Evolutionary conservation across 805 yeast genomes (phyloP), one percentile per base, ranked within the genome.

Genomic region (Pichia scutulata): DNA sequence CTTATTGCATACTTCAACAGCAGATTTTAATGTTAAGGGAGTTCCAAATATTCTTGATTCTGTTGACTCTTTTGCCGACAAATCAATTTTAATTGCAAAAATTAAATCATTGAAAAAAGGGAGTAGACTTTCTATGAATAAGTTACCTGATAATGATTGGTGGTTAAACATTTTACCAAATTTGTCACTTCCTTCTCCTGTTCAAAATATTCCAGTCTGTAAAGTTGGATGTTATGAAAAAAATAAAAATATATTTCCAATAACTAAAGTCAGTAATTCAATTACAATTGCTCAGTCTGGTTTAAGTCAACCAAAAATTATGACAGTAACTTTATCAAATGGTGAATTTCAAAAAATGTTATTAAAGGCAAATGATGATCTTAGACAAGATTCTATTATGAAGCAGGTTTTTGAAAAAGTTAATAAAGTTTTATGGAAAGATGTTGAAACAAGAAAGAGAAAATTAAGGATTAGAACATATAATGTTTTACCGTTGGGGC

Each of bases 311-410:
- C 99, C 99, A 0, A 92, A 92, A 61, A 84, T 95, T 46, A 72
- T 83, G 47, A 75, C 69, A 1, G 68, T 86, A 47, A 47, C 44
- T 0, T 65, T 82, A 16, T 72, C 82, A 0, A 76, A 81, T 59
- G 98, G 98, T 0, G 55, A 65, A 0, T 59, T 51, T 0, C 83
- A 78, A 52, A 78, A 72, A 50, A 75, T 84, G 61, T 70, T 93
- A 19, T 68, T 90, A 56, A 93, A 93, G 62, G 89, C 95, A 7
- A 76, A 87, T 10, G 99, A 93, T 67, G 99, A 93, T 67, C 70
- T 93, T 47, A 71, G 98, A 47, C 99, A 95, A 67, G 99, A 93
- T 68, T 86, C 96, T 0, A 88, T 93, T 50, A 95, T 93, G 99
- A 95, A 92, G 64, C 98, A 93, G 63, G 98, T 92, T 1, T 93